phyloP scores from a whole-genome alignment of 23 red algal genomes.

The Gracilariopsis chorda region DNA sequence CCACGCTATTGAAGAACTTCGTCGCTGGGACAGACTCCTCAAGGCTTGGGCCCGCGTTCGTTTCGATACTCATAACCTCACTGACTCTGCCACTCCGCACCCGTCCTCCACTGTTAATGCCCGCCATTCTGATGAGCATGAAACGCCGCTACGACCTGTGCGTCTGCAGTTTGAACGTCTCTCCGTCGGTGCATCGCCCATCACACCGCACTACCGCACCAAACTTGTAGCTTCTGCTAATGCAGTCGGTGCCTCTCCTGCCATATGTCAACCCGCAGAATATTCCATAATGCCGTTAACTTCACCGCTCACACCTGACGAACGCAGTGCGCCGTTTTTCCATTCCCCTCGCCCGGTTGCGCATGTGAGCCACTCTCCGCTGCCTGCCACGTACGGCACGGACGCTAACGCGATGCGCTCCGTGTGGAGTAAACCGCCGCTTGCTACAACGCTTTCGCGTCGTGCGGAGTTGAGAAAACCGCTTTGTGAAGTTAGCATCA shows the following conservation, averaged over 20 bases:
- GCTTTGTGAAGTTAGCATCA: not conserved
- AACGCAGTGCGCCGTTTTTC: not conserved
- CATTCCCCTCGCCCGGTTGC: not conserved
- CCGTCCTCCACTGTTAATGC: not conserved
- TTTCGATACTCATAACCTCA: not conserved
- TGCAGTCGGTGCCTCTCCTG: no score
- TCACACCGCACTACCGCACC: not conserved
- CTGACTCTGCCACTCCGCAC: not conserved
- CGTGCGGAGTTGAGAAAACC: not conserved
- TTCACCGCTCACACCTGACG: not conserved
- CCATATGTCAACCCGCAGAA: not conserved
- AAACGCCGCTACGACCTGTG: not conserved
- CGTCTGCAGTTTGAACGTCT: not conserved
- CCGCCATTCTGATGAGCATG: not conserved
- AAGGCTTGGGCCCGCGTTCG: conserved; percentile 34
- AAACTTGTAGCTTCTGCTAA: not conserved
- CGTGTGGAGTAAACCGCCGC: not conserved
- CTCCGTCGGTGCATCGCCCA: not conserved
- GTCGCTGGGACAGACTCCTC: conserved; percentile 34
- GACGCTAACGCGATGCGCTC: not conserved
- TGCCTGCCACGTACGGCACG: no score
- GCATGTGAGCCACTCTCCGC: no score
- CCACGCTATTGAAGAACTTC: conserved; percentile 3
- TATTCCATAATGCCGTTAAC: not conserved
- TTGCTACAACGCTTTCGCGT: not conserved